Evolutionary conservation across 1,139 yeast species (phyloP), one percentile per base, ranked within the genome.

Genomic region (Kurtzmaniella quercitrusa): DNA sequence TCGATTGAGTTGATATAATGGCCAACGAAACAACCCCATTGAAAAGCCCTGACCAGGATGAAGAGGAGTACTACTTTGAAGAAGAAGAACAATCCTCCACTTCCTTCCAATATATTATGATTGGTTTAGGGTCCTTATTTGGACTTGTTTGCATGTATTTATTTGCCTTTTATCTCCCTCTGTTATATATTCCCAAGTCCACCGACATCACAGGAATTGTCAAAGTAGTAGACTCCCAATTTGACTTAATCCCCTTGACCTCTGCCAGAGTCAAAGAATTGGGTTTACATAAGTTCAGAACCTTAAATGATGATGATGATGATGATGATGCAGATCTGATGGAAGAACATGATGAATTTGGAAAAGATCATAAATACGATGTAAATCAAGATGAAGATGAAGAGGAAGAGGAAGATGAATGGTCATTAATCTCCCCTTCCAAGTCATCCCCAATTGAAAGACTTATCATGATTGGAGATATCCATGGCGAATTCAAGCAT

Each of bases 381-480:
- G 23, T 5, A 21, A n/a, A n/a, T n/a, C n/a, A n/a, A n/a, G n/a
- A n/a, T n/a, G n/a, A n/a, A n/a, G n/a, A n/a, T n/a, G n/a, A n/a
- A n/a, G n/a, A n/a, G n/a, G n/a, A n/a, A n/a, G n/a, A n/a, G n/a
- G n/a, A n/a, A n/a, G n/a, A n/a, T n/a, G n/a, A n/a, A n/a, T n/a
- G n/a, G n/a, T n/a, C n/a, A n/a, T n/a, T n/a, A n/a, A n/a, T n/a
- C n/a, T n/a, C n/a, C 10, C 25, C 25, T 23, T 23, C 25, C 10
- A 8, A 5, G 5, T 27, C 31, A 7, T 27, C 31, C 14, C 10
- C 25, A 23, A 19, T 62, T 11, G 66, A 68, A 19, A 68, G 93
- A 50, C 57, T 85, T 27, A 71, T 91, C 14, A 59, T 90, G 45
- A 72, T 91, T 29, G 98, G 98, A 3, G 98, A 91, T 60, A 79